Evolutionary conservation across 192 early-diverging fungal species (phyloP), one percentile per base, ranked within the genome.

Genomic region (Globomyces pollinis-pini): DNA sequence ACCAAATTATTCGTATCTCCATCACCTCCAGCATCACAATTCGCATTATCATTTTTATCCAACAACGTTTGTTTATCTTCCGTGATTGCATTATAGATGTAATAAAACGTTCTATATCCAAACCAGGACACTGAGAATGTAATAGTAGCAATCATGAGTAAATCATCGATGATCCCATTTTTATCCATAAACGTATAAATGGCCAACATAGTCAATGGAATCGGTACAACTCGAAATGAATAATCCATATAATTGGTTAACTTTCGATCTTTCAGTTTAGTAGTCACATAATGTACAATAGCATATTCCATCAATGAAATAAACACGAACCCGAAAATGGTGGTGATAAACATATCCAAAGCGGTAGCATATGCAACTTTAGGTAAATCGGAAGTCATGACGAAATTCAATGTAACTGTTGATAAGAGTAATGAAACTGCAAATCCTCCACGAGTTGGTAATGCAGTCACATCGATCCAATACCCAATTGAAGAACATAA

Each of bases 371-470:
- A n/a, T n/a, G n/a, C n/a, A n/a, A 62, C 61, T 34, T 62, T 59
- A 7, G 61, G 61, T 1, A 62, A 43, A 62, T 62, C 61, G 9
- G 51, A n/a, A 3, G 38, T 32, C n/a, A 62, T 30, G 5, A 62
- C 29, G 29, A 62, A 62, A 30, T 56, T 62, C 29, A 62, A 62
- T 18, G 61, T 56, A n/a, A 62, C 47, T 3, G 57, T 28, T n/a
- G 61, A 49, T 15, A 62, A 18, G n/a, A 62, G 26, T 2, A 62
- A 31, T 3, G 61, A 56, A 16, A 62, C 50, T 15, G 29, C 61
- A 33, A 43, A 52, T 23, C 61, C 61, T 1, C 55, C 38, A n/a
- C 51, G 13, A 2, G 51, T 49, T 0, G 50, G 39, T 1, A 62
- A 32, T 7, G 50, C 51, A 28, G 59, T 52, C 6, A 47, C 28